Evolutionary conservation across 2,329 filamentous ascomycete genomes (phyloP).

Genomic region (Pseudogymnoascus sp.): DNA sequence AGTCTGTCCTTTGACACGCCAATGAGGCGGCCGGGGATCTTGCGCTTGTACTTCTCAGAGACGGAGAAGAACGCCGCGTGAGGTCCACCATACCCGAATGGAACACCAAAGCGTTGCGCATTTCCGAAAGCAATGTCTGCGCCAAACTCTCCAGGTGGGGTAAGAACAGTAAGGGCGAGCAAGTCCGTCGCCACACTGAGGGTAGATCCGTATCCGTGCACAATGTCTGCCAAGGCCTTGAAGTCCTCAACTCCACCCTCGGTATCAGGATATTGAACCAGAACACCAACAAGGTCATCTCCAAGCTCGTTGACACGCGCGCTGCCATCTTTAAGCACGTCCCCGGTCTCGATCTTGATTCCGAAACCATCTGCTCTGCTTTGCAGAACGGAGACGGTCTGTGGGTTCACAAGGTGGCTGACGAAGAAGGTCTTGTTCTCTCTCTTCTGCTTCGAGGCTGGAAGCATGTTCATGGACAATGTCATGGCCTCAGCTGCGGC

Average conservation of each 20-base stretch:
- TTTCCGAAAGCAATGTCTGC: conserved; percentile 93
- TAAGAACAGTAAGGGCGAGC: conserved; percentile 76
- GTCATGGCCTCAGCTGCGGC: conserved; percentile 96
- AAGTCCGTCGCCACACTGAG: conserved; percentile 87
- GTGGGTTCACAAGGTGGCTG: conserved; percentile 72
- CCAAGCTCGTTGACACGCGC: conserved; percentile 65
- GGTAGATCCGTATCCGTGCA: conserved; percentile 69
- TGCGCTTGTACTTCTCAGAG: conserved; percentile 83
- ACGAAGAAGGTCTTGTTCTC: conserved; percentile 76
- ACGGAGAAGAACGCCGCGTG: conserved; percentile 95
- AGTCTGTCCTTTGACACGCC: conserved; percentile 86
- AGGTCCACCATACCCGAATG: conserved; percentile 87
- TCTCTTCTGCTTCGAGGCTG: conserved; percentile 63
- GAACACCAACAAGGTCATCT: conserved; percentile 75
- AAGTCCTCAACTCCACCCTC: conserved; percentile 73
- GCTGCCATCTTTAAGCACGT: conserved; percentile 58
- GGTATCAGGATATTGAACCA: conserved; percentile 93
- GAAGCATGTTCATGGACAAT: conserved; percentile 70
- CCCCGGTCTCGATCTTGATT: conserved; percentile 65
- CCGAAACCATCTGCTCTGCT: conserved; percentile 89
- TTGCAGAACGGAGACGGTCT: conserved; percentile 75
- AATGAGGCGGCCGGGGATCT: conserved; percentile 84
- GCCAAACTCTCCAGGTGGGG: conserved; percentile 86
- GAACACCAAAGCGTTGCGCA: conserved; percentile 84
- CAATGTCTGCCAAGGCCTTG: conserved; percentile 61